These are phyloP conservation scores for Agrocybe pediades DNA, from an alignment of 768 basidiomycete genomes.

Conservation along the genomic window DNA sequence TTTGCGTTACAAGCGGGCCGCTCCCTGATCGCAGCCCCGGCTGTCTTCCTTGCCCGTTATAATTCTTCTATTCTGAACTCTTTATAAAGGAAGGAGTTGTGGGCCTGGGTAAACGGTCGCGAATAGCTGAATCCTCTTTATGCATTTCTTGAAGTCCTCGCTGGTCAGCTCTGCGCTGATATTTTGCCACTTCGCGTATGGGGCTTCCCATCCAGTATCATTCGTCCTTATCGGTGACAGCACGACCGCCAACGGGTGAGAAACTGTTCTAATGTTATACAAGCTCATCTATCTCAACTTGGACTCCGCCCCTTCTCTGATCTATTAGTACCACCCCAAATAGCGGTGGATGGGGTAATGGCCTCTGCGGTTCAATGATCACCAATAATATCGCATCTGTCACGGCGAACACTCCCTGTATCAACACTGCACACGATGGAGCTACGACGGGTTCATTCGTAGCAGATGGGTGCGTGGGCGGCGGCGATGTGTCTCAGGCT, in stretches of 20 bases:
- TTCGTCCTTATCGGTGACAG: constrained; percentile 43
- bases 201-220: constrained; percentile 23
- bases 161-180: neutral
- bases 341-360: constrained; percentile 44
- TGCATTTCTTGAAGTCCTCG: neutral
- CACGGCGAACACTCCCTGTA: constrained; percentile 32
- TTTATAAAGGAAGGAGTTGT: neutral
- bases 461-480: constrained; percentile 33
- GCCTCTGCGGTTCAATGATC: constrained; percentile 37
- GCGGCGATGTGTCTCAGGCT: no score
- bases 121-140: neutral
- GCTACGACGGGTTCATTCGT: constrained; percentile 43
- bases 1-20: neutral
- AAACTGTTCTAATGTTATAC: neutral
- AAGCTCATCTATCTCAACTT: neutral
- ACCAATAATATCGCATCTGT: constrained; percentile 34
- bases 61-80: neutral
- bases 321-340: constrained; percentile 31
- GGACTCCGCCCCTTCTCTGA: neutral
- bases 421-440: constrained; percentile 42
- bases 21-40: neutral
- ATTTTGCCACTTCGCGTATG: neutral
- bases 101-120: no score
- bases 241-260: constrained; percentile 40
- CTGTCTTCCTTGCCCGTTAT: neutral